Base-by-base conservation (phyloP, 768 basidiomycete species). In the Tricholoma hemisulphureum region DNA sequence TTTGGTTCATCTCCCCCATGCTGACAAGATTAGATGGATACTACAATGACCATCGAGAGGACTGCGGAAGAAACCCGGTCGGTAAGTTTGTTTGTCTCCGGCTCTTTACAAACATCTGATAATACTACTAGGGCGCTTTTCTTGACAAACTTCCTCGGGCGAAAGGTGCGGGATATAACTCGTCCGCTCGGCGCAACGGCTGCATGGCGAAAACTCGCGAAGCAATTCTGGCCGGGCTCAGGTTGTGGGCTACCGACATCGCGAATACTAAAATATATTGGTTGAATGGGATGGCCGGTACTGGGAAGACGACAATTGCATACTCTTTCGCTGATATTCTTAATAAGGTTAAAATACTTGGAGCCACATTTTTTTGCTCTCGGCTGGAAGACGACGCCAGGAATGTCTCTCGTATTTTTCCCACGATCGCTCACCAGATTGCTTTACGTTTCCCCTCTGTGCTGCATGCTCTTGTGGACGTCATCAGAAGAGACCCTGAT, bases 301-400 rank as follows among this genome's bases (percentile, higher is more conserved):
- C 60, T 4, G 67, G 67, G 11, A 69, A 69, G 35, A 59, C 68
- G 6, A 65, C 67, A 13, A 65, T 70, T 48, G 58, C 67, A 3
- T 55, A 61, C 39, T 57, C 62, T 2, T 56, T 70, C 34, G 53
- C 56, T 34, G 45, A 59, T 13, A 23, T 32, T n/a, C 56, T 69
- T 14, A 69, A 80, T 74, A 69, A 76, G 73, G 21, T 79, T 61
- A 71, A 72, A 14, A 76, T 81, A 1, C 83, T 83, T 62, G 74
- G 72, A 14, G 75, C 77, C 3, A 61, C 52, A 24, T 66, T 61
- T 48, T 65, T 65, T 51, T 67, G 61, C 16, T 58, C 54, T 35
- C 53, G 55, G 10, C 9, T 11, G 6, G 28, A 51, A 6, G 50
- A 31, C 5, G 31, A 51, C 18, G 10, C 35, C 13, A 5, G 23